Conservation (phyloP, 441 rosid genomes). For the Hypseocharis bilobata region DNA sequence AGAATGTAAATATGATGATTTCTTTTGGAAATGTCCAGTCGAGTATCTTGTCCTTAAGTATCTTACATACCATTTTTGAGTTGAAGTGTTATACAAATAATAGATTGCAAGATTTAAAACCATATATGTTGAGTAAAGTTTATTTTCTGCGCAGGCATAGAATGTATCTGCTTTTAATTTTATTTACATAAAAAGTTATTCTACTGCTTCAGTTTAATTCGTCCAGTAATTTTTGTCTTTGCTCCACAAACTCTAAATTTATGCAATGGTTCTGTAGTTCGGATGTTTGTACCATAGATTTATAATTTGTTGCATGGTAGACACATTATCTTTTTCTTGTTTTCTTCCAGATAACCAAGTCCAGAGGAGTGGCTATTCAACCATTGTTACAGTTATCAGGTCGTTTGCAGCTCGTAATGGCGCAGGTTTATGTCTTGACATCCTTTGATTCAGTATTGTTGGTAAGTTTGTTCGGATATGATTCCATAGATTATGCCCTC, state of each 20-base stretch:
- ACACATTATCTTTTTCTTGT: slow-evolving; percentile 12
- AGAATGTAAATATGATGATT: too few species aligned
- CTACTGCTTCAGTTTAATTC: not conserved
- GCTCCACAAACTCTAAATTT: not conserved
- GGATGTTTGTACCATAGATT: not conserved
- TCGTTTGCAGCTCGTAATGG: slow-evolving; percentile 61
- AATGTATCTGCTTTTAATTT: too few species aligned
- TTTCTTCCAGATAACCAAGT: slow-evolving; percentile 40
- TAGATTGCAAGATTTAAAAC: not conserved
- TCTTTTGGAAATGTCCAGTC: not conserved
- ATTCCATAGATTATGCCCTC: not conserved
- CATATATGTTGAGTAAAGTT: not conserved
- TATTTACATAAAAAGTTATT: too few species aligned
- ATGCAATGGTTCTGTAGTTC: not conserved
- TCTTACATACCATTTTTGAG: not conserved
- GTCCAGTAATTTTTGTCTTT: not conserved
- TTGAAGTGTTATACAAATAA: not conserved
- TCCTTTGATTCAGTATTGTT: slow-evolving; percentile 6
- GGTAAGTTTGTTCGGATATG: not conserved
- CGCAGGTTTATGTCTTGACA: slow-evolving; percentile 44
- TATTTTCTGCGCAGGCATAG: too few species aligned
- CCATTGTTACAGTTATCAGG: slow-evolving; percentile 64
- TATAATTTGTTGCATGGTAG: not conserved
- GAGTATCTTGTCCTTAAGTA: not conserved
- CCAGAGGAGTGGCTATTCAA: slow-evolving; percentile 55